Evolutionary conservation across 345 rosid genomes (phyloP).

Genomic region (Heritiera fomes): DNA sequence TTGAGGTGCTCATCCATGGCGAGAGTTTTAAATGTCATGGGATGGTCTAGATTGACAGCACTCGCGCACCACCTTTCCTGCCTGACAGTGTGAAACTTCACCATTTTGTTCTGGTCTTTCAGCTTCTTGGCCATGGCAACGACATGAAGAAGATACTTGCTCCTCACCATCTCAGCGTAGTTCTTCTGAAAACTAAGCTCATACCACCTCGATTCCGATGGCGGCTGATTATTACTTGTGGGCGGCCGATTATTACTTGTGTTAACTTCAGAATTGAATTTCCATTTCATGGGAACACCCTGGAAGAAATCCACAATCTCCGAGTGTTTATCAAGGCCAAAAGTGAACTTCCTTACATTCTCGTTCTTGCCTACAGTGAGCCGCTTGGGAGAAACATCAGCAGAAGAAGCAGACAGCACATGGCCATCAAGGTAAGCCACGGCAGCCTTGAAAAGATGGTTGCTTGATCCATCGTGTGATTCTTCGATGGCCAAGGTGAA

Average conservation of each 20-base stretch:
- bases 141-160: conserved; percentile 37
- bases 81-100: conserved; percentile 34
- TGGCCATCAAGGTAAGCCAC: conserved; percentile 33
- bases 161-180: conserved; percentile 29
- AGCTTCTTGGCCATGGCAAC: conserved; percentile 35
- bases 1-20: conserved; percentile 46
- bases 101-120: conserved; percentile 29
- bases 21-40: conserved; percentile 42
- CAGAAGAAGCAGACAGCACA: conserved; percentile 6
- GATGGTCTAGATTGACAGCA: conserved; percentile 37
- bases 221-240: not conserved
- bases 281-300: conserved; percentile 40
- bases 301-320: conserved; percentile 36
- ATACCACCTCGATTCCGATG: conserved; percentile 34
- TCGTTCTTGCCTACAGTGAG: conserved; percentile 41
- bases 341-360: conserved; percentile 27
- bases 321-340: conserved; percentile 35
- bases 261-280: conserved; percentile 25
- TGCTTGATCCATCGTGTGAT: conserved; percentile 39
- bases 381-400: conserved; percentile 20
- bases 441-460: conserved; percentile 37
- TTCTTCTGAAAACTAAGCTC: conserved; percentile 39
- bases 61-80: conserved; percentile 34
- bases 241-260: not conserved
- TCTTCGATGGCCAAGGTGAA: conserved; percentile 33